phyloP scores from a whole-genome alignment of 2,329 filamentous ascomycete genomes.

The Fusarium xylarioides region DNA sequence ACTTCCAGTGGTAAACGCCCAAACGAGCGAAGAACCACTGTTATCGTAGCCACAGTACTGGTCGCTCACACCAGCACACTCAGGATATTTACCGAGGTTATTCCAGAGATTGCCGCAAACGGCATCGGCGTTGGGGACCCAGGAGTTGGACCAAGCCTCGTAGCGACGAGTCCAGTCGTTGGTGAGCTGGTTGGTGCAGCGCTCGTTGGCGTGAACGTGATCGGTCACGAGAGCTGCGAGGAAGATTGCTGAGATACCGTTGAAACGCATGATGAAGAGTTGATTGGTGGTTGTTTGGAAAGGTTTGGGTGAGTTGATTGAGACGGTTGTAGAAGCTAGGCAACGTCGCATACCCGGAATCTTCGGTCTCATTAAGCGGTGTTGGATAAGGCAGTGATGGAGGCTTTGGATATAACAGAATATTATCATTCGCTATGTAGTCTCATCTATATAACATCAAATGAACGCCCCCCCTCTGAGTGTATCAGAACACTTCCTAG shows the following conservation, averaged over 20 bases:
- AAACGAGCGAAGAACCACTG: neutral
- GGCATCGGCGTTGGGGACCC: rapidly evolving
- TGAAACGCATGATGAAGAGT: neutral
- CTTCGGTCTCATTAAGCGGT: neutral
- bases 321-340: neutral
- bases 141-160: neutral
- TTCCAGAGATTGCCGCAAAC: neutral
- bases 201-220: neutral
- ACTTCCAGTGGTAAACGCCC: neutral
- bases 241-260: neutral
- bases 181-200: neutral
- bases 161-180: neutral
- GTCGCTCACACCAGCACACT: neutral
- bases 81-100: neutral
- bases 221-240: neutral
- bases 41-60: neutral
- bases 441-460: neutral
- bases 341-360: too few species aligned
- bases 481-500: too few species aligned
- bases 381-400: neutral
- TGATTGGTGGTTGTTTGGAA: neutral
- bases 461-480: neutral
- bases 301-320: rapidly evolving
- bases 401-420: neutral
- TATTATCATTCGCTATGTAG: neutral